These are phyloP conservation scores for Thuidium tamariscinum DNA, from an alignment of 225 moss, liverwort and hornwort species.

Conservation along the genomic window DNA sequence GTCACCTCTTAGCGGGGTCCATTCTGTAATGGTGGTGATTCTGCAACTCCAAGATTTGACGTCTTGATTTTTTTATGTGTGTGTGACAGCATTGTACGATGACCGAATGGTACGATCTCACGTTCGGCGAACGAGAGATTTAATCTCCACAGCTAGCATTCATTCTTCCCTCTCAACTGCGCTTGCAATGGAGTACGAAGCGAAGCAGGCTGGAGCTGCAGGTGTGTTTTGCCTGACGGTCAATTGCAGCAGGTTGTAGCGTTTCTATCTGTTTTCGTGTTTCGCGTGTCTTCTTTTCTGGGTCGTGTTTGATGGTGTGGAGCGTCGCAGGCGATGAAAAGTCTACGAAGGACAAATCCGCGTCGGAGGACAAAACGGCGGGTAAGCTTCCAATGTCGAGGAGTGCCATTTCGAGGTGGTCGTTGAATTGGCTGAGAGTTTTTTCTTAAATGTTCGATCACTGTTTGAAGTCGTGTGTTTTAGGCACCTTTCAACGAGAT, in stretches of 20 bases:
- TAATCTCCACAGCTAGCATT: slow-evolving; percentile 61
- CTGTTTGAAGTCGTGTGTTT: background rate
- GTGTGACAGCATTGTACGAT: slow-evolving; percentile 66
- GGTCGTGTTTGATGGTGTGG: background rate
- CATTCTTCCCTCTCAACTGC: slow-evolving; percentile 94
- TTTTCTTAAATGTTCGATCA: background rate
- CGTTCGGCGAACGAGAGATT: slow-evolving; percentile 70
- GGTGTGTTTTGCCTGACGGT: slow-evolving; percentile 27
- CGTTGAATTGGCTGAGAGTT: background rate
- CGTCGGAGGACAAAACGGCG: slow-evolving; percentile 1
- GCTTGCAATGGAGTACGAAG: slow-evolving; percentile 72
- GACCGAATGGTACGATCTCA: slow-evolving; percentile 89
- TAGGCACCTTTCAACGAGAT: background rate
- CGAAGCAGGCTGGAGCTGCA: slow-evolving; percentile 49
- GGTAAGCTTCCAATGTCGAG: background rate
- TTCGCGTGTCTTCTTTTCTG: background rate
- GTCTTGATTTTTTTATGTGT: background rate
- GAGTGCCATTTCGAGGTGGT: background rate
- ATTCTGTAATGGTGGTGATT: background rate
- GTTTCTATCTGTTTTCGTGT: background rate
- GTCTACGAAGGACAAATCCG: background rate
- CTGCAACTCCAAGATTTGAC: background rate
- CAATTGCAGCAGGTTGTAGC: background rate
- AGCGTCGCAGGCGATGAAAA: slow-evolving; percentile 11
- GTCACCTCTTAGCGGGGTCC: background rate